Base-by-base conservation (phyloP, 805 yeast species). In the Schizosaccharomyces japonicus region DNA sequence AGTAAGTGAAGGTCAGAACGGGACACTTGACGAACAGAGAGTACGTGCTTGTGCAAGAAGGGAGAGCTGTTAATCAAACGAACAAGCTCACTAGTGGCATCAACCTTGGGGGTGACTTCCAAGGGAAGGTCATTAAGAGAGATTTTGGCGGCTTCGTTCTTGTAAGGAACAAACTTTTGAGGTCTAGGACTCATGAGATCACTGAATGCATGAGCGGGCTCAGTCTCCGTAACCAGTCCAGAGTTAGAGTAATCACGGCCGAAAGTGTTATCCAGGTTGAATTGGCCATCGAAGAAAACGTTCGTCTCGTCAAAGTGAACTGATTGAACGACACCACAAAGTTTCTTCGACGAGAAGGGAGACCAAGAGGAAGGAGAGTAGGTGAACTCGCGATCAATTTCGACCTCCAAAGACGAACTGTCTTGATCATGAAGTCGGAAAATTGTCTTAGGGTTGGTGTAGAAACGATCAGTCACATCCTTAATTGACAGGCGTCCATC, bases 1-100 rank as follows among this genome's bases (percentile, higher is more conserved):
- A 90, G 70, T 27, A 84, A 74, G 62, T 87, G 98, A 64, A 92
- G 70, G 60, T 87, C 94, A 51, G 84, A 71, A 65, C 96, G 78
- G 53, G 73, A 70, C 61, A 87, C 76, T 60, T 84, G 87, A 59
- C 77, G 76, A 48, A 92, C 96, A 30, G 95, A 82, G 57, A 83
- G 67, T 49, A 90, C 77, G 48, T 85, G 80, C 63, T 77, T 79
- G 60, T 94, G 75, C 63, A 84, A 70, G 73, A 87, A 90, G 54
- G 94, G 84, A 64, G 87, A 87, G 67, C 80, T 76, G 55, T 71
- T 65, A 60, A 92, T 76, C 60, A 90, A 76, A 63, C 75, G 73
- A 51, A 77, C 73, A 56, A 90, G 52, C 53, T 62, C 65, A 33
- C 62, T 60, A 28, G 55, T 48, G 27, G 54, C 36, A 29, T 49